phyloP scores from a whole-genome alignment of 1,284 basidiomycete species.

The Irpex sp. region DNA sequence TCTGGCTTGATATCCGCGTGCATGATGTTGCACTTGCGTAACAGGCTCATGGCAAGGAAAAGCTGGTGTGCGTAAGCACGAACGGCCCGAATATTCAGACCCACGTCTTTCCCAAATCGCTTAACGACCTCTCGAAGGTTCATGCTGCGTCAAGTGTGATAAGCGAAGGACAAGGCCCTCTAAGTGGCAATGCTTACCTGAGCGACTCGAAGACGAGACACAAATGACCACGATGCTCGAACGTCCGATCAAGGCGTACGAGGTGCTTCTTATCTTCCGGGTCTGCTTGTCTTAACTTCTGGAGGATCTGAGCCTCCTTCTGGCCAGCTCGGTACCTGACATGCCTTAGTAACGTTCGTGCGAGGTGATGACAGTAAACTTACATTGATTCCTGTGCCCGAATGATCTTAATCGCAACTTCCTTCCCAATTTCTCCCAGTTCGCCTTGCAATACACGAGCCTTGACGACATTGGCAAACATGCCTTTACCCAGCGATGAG shows the following conservation, averaged over 20 bases:
- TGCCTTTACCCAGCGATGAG: conserved; percentile 93
- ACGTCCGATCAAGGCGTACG: conserved; percentile 87
- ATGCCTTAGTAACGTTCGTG: conserved; percentile 1
- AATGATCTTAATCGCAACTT: conserved; percentile 98
- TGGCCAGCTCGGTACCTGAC: conserved; percentile 90
- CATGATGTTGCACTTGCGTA: conserved; percentile 90
- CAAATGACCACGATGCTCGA: conserved; percentile 95
- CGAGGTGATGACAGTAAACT: conserved; percentile 28
- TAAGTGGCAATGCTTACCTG: conserved; percentile 51
- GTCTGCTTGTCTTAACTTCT: conserved; percentile 84
- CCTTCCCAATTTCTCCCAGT: conserved; percentile 58
- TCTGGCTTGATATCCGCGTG: conserved; percentile 99
- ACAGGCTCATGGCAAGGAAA: conserved; percentile 82
- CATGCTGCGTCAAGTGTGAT: conserved; percentile 59
- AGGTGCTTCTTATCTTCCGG: conserved; percentile 97
- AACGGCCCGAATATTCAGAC: conserved; percentile 95
- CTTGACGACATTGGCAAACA: conserved; percentile 96
- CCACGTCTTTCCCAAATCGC: conserved; percentile 98
- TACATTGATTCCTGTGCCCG: conserved; percentile 96
- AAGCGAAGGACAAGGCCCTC: not conserved
- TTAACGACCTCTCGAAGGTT: conserved; percentile 98
- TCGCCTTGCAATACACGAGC: conserved; percentile 82
- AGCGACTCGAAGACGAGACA: conserved; percentile 96
- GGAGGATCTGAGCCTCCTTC: conserved; percentile 90
- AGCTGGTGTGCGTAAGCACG: conserved; percentile 96